phyloP scores from a whole-genome alignment of 2,329 filamentous ascomycete species.

The Ophidiomyces ophidiicola region DNA sequence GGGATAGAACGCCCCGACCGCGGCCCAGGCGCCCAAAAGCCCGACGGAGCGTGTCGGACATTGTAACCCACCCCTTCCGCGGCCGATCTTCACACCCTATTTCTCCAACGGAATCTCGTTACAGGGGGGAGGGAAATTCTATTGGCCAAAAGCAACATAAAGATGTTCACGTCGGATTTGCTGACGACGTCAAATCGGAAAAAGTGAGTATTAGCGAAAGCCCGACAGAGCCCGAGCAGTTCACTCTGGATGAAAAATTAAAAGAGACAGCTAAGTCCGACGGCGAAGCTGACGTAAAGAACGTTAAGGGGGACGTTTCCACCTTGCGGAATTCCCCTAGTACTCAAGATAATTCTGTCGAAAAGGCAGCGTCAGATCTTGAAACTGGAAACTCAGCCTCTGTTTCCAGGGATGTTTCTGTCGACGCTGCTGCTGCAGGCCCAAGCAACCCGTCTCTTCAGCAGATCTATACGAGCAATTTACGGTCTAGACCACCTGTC shows the following conservation, averaged over 20 bases:
- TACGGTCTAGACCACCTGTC: slow-evolving; percentile 54
- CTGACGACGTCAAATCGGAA: slow-evolving; percentile 24
- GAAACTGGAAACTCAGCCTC: slow-evolving; percentile 20
- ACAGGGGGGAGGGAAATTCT: slow-evolving; percentile 15
- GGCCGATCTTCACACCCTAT: slow-evolving; percentile 21
- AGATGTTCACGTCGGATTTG: slow-evolving; percentile 47
- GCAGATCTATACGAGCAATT: slow-evolving; percentile 53
- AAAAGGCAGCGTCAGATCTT: slow-evolving; percentile 17
- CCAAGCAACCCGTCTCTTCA: slow-evolving; percentile 23
- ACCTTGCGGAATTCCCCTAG: slow-evolving; percentile 10
- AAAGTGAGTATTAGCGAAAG: background rate
- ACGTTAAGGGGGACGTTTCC: slow-evolving; percentile 9
- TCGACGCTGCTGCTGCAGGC: slow-evolving; percentile 19
- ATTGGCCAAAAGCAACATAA: slow-evolving; percentile 19
- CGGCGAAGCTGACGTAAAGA: background rate
- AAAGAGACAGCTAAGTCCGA: background rate
- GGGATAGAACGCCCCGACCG: slow-evolving; percentile 64
- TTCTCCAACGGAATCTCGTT: slow-evolving; percentile 7
- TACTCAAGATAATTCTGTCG: slow-evolving; percentile 2
- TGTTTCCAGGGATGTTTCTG: slow-evolving; percentile 24
- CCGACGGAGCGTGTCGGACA: slow-evolving; percentile 28
- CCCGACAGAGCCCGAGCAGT: background rate
- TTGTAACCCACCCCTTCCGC: slow-evolving; percentile 26
- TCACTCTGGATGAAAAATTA: background rate
- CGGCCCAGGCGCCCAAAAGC: slow-evolving; percentile 32